Evolutionary conservation across 345 rosid species (phyloP).

Genomic region (Bruguiera gymnorhiza): DNA sequence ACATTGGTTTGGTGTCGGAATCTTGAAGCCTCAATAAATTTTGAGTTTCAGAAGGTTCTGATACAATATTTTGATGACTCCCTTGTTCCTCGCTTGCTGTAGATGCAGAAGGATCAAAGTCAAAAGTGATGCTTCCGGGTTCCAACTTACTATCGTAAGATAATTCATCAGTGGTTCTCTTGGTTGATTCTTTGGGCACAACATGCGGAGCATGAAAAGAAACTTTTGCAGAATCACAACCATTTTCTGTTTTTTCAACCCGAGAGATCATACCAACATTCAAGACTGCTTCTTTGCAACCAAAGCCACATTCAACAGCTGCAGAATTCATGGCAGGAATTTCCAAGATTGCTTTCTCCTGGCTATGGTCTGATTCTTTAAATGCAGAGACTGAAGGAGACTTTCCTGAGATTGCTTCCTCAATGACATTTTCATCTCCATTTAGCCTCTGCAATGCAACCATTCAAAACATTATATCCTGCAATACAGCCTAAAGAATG

Average conservation of each 20-base stretch:
- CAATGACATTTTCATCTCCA: conserved; percentile 16
- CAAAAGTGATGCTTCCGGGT: conserved; percentile 33
- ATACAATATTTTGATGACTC: conserved; percentile 18
- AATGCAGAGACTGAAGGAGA: conserved; percentile 11
- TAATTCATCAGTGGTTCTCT: conserved; percentile 12
- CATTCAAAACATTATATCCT: conserved; percentile 14
- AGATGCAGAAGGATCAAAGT: conserved; percentile 25
- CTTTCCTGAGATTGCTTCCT: conserved; percentile 12
- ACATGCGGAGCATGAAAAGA: conserved; percentile 3
- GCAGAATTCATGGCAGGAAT: conserved; percentile 1
- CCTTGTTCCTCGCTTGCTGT: conserved; percentile 15
- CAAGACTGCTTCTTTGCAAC: not conserved
- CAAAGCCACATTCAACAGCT: not conserved
- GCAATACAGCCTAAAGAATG: not conserved
- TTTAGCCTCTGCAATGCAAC: conserved; percentile 29
- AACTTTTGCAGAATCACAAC: conserved; percentile 8
- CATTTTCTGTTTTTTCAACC: conserved; percentile 15
- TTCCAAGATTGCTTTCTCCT: conserved; percentile 1
- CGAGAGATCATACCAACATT: not conserved
- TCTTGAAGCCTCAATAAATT: conserved; percentile 23
- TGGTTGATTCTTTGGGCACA: conserved; percentile 1
- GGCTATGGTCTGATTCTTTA: conserved; percentile 10
- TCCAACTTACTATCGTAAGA: conserved; percentile 21
- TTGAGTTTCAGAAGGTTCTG: conserved; percentile 15
- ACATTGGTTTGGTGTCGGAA: conserved; percentile 19